A percentile compares a stretch with the other conserved stretches of the same genome.
Conservation (phyloP, 768 basidiomycete species). For the Leucocoprinus sp. region DNA sequence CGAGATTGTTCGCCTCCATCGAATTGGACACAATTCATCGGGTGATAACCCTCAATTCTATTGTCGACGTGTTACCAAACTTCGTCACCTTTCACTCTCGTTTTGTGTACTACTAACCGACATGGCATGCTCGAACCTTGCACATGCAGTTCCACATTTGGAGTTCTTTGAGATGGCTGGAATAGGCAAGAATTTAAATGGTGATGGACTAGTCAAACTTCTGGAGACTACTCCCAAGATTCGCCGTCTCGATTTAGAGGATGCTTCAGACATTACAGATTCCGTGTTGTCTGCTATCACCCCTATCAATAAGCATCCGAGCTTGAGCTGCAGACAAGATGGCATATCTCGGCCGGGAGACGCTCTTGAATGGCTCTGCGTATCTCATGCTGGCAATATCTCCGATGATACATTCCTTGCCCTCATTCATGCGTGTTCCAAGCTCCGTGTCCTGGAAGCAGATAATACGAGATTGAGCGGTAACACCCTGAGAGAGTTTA, state of each 20-base stretch:
- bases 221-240: slow-evolving; percentile 64
- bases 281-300: slow-evolving; percentile 59
- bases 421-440: slow-evolving; percentile 57
- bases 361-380: slow-evolving; percentile 59
- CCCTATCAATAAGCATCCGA: slow-evolving; percentile 22
- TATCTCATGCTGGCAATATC: slow-evolving; percentile 61
- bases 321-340: neutral
- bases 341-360: slow-evolving; percentile 44
- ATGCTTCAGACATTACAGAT: slow-evolving; percentile 69
- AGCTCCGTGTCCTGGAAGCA: slow-evolving; percentile 60
- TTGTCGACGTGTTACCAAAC: slow-evolving; percentile 53
- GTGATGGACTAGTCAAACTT: slow-evolving; percentile 67
- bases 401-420: slow-evolving; percentile 54
- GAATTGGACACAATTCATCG: slow-evolving; percentile 51
- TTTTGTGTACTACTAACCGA: slow-evolving; percentile 67
- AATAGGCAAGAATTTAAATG: slow-evolving; percentile 58
- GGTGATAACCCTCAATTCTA: slow-evolving; percentile 36
- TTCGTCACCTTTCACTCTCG: slow-evolving; percentile 72
- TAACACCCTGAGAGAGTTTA: slow-evolving; percentile 57
- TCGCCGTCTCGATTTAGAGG: slow-evolving; percentile 78
- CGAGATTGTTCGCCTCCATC: slow-evolving; percentile 44
- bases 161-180: slow-evolving; percentile 76
- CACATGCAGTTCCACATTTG: slow-evolving; percentile 60
- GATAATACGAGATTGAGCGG: slow-evolving; percentile 74
- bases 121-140: slow-evolving; percentile 63